phyloP scores from a whole-genome alignment of 1,284 basidiomycete species.

The Cryptococcus wingfieldii region DNA sequence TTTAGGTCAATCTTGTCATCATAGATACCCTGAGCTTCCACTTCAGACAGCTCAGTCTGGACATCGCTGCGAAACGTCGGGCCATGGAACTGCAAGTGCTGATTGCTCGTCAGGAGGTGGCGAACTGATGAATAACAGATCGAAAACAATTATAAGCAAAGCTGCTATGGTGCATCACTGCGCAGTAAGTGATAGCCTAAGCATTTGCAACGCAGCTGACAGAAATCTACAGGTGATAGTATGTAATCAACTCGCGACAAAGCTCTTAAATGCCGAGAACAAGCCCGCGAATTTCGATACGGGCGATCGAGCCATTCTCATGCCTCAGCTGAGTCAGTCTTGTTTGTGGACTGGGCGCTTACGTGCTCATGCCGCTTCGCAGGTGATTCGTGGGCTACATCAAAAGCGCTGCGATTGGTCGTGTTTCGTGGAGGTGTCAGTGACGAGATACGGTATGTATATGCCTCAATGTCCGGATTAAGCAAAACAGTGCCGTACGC shows the following conservation, averaged over 20 bases:
- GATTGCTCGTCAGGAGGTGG: neutral
- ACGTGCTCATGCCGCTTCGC: neutral
- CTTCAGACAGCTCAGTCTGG: constrained; percentile 44
- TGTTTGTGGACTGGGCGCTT: neutral
- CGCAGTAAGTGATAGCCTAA: constrained; percentile 26
- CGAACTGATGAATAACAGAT: constrained; percentile 19
- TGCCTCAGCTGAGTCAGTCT: constrained; percentile 44
- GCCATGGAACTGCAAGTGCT: constrained; percentile 41
- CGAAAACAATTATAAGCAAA: constrained; percentile 41
- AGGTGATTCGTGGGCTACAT: constrained; percentile 45
- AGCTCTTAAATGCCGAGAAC: constrained; percentile 42
- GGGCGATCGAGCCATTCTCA: constrained; percentile 45
- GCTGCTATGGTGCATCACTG: constrained; percentile 36
- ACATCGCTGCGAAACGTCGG: constrained; percentile 27
- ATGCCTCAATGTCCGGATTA: constrained; percentile 25
- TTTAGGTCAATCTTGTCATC: constrained; percentile 42
- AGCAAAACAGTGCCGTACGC: constrained; percentile 31
- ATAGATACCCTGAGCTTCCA: constrained; percentile 48
- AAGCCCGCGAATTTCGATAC: constrained; percentile 46
- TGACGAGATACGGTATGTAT: constrained; percentile 40
- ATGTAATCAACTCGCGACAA: constrained; percentile 47
- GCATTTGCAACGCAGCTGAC: neutral
- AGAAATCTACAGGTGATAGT: constrained; percentile 33
- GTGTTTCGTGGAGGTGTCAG: constrained; percentile 39
- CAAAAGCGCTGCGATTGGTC: constrained; percentile 37